Percentiles rank a stretch among this genome's conserved stretches.
Evolutionary conservation across 2,329 filamentous ascomycete genomes (phyloP).

Genomic region (Epichloe sp.): DNA sequence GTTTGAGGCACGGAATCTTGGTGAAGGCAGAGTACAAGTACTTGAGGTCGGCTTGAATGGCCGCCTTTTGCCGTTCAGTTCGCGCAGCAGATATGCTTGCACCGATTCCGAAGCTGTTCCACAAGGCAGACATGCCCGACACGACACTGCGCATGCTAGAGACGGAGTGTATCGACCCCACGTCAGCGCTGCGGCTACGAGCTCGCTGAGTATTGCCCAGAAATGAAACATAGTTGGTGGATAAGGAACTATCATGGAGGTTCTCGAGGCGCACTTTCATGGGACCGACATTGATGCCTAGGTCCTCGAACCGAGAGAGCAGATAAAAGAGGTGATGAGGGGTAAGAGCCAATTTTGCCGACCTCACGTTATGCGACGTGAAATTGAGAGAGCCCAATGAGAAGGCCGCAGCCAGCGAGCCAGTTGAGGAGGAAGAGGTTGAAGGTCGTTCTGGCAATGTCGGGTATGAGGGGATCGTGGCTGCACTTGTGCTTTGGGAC

Average conservation of each 20-base stretch:
- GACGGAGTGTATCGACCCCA: slow-evolving; percentile 85
- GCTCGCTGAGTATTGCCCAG: slow-evolving; percentile 65
- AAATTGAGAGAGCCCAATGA: slow-evolving; percentile 79
- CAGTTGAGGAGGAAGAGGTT: slow-evolving; percentile 56
- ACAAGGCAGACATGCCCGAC: slow-evolving; percentile 89
- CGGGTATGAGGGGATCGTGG: slow-evolving; percentile 40
- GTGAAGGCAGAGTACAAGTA: slow-evolving; percentile 98
- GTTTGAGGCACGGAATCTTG: slow-evolving; percentile 83
- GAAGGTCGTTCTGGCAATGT: slow-evolving; percentile 48
- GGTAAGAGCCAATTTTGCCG: slow-evolving; percentile 81
- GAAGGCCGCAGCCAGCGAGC: slow-evolving; percentile 68
- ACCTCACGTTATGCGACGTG: slow-evolving; percentile 72
- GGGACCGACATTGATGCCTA: slow-evolving; percentile 79
- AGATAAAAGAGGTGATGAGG: slow-evolving; percentile 96
- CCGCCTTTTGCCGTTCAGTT: slow-evolving; percentile 79
- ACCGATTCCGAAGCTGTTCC: slow-evolving; percentile 76
- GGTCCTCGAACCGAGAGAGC: slow-evolving; percentile 85
- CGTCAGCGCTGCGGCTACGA: slow-evolving; percentile 67
- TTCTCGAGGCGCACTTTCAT: slow-evolving; percentile 96
- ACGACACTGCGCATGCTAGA: slow-evolving; percentile 95
- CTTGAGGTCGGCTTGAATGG: slow-evolving; percentile 75
- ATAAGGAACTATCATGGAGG: slow-evolving; percentile 73
- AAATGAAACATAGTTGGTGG: slow-evolving; percentile 92
- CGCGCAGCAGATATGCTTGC: slow-evolving; percentile 69
- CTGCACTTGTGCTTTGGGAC: slow-evolving; percentile 50